Conservation (phyloP, 139 green algal species). For the Coelastrella sp. region DNA sequence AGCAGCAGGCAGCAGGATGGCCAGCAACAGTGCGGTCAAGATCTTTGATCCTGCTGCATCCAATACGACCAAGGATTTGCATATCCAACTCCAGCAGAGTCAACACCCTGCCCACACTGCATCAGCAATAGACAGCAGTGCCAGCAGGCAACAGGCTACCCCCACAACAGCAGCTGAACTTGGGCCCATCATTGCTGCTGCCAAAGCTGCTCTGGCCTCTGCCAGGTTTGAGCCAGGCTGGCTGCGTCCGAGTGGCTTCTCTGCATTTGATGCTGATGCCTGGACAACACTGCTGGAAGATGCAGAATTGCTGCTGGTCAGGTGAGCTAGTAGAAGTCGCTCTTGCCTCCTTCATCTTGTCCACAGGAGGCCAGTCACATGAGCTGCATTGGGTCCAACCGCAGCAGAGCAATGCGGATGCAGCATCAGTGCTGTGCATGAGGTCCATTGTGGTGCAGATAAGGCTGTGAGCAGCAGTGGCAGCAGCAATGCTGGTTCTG, state of each 20-base stretch:
- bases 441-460: no score
- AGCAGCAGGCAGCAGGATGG: background rate
- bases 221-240: conserved; percentile 30
- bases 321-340: background rate
- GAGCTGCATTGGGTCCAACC: no score
- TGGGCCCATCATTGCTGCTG: background rate
- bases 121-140: background rate
- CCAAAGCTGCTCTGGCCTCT: conserved; percentile 3
- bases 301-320: conserved; percentile 34
- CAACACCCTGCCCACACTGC: background rate
- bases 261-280: conserved; percentile 18
- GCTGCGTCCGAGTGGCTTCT: background rate
- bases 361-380: no score
- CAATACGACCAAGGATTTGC: background rate
- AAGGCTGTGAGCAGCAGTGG: no score
- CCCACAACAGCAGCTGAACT: conserved; percentile 12
- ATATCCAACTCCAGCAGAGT: background rate
- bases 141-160: background rate
- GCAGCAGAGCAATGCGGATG: no score
- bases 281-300: conserved; percentile 14
- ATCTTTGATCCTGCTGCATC: background rate
- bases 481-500: no score
- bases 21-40: background rate
- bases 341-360: no score
- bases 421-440: no score